Base-by-base conservation (phyloP, 1,139 yeast species). In the Dujonia santamariae region DNA sequence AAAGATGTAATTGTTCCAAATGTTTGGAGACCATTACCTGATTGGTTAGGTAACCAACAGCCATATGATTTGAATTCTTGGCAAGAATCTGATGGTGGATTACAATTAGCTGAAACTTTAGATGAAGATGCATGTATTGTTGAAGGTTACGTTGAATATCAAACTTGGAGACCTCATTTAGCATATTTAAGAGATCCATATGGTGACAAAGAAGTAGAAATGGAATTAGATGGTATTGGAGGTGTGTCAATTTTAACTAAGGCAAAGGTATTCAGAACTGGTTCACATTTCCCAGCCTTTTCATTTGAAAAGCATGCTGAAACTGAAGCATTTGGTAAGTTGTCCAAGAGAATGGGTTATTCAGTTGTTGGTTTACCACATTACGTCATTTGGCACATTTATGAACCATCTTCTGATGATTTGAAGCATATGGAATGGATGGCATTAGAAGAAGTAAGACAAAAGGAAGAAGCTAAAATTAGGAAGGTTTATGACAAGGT, bases 371-470 rank as follows among this genome's bases (percentile, higher is more conserved):
- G 96, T 0, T 67, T 86, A 46, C 95, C 96, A 5, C 95, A 86
- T 60, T 86, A 87, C 54, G 92, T 85, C 28, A 82, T 86, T 42
- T 86, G 96, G 96, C 96, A 86, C 56, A 82, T 86, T 41, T 86
- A 85, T 57, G 96, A 86, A 58, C 95, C 96, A 15, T 81, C 90
- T 6, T 72, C 80, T 3, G 95, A 85, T 50, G 95, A 85, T 63
- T 67, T 85, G 61, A 83, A 85, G 61, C 95, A 87, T 54, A 87
- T 87, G 96, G 95, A 85, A 55, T 86, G 95, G 95, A 85, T 87
- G 95, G 96, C 95, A 1, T 77, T 85, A 50, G 96, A 87, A 58
- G 96, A 87, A 56, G 79, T 78, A 38, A 75, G 94, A 44, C 79
- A 76, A 49, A 67, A 74, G 43, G 83, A 78, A 54, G 87, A 84